Base-by-base conservation (phyloP, 73 alveolate genomes). In the Paramecium caudatum region DNA sequence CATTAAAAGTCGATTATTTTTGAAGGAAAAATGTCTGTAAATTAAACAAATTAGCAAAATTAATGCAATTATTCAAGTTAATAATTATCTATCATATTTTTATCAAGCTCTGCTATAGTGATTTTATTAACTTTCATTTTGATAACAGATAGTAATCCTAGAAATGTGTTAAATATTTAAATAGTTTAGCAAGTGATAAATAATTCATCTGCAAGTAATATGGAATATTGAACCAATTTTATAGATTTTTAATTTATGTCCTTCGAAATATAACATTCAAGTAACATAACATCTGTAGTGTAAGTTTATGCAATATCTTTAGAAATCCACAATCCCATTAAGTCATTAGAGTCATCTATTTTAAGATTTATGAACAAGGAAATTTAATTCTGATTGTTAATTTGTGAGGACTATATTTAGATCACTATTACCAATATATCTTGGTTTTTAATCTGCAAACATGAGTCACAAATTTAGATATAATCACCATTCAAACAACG, bases 141-240 rank as follows among this genome's bases (percentile, higher is more conserved):
- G 25, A 49, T 19, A 21, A 21, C 17, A 21, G 17, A 21, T 0
- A 49, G 25, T 49, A 49, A 16, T 13, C 39, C 25, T 21, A 49
- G 39, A 19, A 49, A 49, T 0, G 70, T 49, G 25, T 49, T 49
- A 15, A 49, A 49, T 49, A 21, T 4, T 49, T 49, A 7, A 3
- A 49, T 49, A 10, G 41, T 49, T 49, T 49, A 16, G 30, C 82
- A 62, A 1, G 82, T 62, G 15, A 62, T 62, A 34, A 62, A 62
- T 27, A 62, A 62, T 21, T 62, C 82, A 62, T 62, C 82, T 25
- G 82, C 82, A 25, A 62, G 30, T 10, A 62, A 30, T 27, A 62
- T 23, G 46, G 82, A 62, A 62, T 62, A 62, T 19, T 27, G 16
- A 27, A 62, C 30, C 12, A 62, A 34, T 62, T 27, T 27, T 19